These are phyloP conservation scores for Mortierella hygrophila DNA, from an alignment of 192 early-diverging fungal species.

Conservation along the genomic window DNA sequence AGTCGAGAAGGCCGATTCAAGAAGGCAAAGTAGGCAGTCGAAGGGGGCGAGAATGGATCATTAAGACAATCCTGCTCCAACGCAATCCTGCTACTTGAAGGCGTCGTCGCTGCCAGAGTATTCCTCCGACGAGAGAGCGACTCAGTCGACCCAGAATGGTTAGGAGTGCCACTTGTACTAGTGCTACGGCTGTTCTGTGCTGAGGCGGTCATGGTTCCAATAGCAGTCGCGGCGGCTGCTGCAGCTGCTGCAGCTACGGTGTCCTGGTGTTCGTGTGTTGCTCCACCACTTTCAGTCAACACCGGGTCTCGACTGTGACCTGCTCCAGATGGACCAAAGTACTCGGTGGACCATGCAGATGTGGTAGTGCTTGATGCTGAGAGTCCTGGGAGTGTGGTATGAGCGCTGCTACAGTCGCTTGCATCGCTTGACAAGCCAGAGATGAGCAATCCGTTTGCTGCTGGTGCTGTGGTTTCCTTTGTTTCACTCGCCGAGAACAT, in stretches of 20 bases:
- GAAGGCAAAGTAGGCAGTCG: constrained; percentile 48
- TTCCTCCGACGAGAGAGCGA: constrained; percentile 29
- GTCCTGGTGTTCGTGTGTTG: background rate
- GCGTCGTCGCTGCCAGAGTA: constrained; percentile 11
- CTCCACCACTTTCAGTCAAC: background rate
- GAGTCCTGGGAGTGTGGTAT: constrained; percentile 8
- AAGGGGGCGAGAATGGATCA: constrained; percentile 48
- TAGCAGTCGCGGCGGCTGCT: background rate
- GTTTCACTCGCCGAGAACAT: constrained; percentile 27
- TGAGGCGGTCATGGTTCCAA: background rate
- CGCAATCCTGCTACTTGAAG: background rate
- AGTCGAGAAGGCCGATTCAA: constrained; percentile 33
- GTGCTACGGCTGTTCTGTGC: constrained; percentile 5
- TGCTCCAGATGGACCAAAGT: constrained; percentile 30
- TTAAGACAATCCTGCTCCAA: constrained; percentile 26
- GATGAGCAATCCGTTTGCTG: constrained; percentile 27
- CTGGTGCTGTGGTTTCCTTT: constrained; percentile 10
- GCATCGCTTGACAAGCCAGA: constrained; percentile 15
- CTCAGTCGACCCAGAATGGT: constrained; percentile 12
- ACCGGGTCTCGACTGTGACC: background rate
- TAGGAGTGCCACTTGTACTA: background rate
- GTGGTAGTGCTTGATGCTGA: constrained; percentile 32
- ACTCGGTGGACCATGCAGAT: constrained; percentile 41
- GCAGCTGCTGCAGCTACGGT: background rate
- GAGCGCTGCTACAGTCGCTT: constrained; percentile 6